Base-by-base conservation (phyloP, 2,329 filamentous ascomycete genomes). In the Calonectria ilicicola region DNA sequence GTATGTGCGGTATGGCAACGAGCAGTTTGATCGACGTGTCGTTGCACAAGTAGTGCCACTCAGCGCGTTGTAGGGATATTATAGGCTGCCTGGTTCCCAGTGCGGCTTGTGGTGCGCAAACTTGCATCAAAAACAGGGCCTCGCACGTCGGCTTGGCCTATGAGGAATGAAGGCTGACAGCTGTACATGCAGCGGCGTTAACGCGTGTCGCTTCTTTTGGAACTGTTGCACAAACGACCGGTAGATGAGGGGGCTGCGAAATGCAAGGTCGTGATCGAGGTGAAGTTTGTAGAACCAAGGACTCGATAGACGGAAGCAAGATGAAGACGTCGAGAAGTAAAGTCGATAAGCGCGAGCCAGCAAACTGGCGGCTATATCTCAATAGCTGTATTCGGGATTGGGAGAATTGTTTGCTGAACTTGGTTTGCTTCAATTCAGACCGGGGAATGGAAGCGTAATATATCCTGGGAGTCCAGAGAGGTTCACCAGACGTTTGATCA, bases 191-290 rank as follows among this genome's bases (percentile, higher is more conserved):
- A 58, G 53, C 23, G 53, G 53, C 53, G 53, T 58, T 15, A 38
- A 58, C 32, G 53, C 53, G 32, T 40, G 53, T 58, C 53, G 53
- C 53, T 58, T 21, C 32, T 58, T 58, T 58, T 35, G 53, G 53
- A 17, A 12, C 23, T 14, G 32, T 35, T 8, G 51, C 17, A 40
- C 44, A 14, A 5, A 26, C n/a, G 21, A 58, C 21, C 32, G 32
- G 14, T 26, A 40, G 53, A 58, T 58, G 53, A 21, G 19, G n/a
- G 19, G 44, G 10, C 21, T 21, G 42, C n/a, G 3, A 9, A 7
- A 7, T 46, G 42, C 10, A 38, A 12, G 35, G 35, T 14, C n/a
- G 44, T 32, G 12, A 40, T 26, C 32, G 32, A 38, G 19, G n/a
- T 14, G 29, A 19, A 19, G 29, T 21, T n/a, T 14, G 53, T 15